Evolutionary conservation across 2,329 filamentous ascomycete genomes (phyloP), one percentile per base, ranked within the genome.

Genomic region (Talaromyces sp.): DNA sequence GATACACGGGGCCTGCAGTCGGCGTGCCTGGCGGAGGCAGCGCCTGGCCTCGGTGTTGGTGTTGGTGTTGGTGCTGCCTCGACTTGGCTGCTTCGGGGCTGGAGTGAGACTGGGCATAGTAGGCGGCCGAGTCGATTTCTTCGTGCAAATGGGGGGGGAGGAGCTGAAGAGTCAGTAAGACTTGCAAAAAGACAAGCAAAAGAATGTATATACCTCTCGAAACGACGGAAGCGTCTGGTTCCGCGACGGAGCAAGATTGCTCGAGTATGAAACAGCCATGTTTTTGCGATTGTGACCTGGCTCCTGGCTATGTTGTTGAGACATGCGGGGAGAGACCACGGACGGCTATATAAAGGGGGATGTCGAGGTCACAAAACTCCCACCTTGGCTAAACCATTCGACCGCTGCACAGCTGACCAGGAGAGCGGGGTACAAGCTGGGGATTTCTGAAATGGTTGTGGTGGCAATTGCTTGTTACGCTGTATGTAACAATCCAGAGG

Each of bases 131-230:
- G 35, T 77, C 75, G 62, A 77, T 77, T 62, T 75, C 75, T 62
- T 76, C 73, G 61, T 77, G 75, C 10, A 77, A 69, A 62, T 77
- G 73, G 60, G 73, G 68, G 27, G 75, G 75, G 14, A 77, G 72
- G 13, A 77, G 67, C 75, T 77, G 10, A 7, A 26, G 19, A 24
- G 19, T 24, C 29, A 38, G 54, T 38, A 41, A 10, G 8, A 2
- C 17, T 11, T 4, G 8, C 2, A 11, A 10, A 21, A 21, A 21
- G 3, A 21, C 19, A 9, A 43, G 19, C 1, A 21, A 35, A 55
- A 38, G 14, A 5, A 43, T 5, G 21, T 24, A 35, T 27, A 26
- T 41, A 62, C 61, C 41, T 62, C 61, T 13, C 61, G 53, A 55
- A 62, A 62, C 27, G 61, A 62, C 38, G 61, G 61, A 17, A 62